Conservation (phyloP, 75 land plant genomes). For the Sequoia sempervirens region DNA sequence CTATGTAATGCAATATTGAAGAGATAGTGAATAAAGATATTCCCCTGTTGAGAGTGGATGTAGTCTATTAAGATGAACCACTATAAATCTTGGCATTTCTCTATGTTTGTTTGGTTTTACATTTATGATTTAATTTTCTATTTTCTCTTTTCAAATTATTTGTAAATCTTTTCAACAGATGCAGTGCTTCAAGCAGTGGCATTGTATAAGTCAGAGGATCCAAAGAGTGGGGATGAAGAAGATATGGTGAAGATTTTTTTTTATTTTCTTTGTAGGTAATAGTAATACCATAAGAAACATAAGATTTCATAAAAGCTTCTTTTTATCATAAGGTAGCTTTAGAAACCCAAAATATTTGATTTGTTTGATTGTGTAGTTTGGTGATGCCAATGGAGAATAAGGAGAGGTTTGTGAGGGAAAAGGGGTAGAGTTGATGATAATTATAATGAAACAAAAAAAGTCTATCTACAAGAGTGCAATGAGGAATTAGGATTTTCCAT, state of each 20-base stretch:
- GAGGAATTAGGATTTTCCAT: constrained; percentile 87
- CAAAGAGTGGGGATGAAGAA: constrained; percentile 87
- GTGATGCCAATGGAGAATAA: constrained; percentile 97
- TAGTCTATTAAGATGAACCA: no score
- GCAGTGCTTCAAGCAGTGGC: constrained; percentile 88
- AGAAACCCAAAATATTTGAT: neutral
- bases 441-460: constrained; percentile 98
- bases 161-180: no score
- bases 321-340: neutral
- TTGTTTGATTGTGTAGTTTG: constrained; percentile 57
- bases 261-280: constrained; percentile 50
- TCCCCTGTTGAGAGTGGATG: no score
- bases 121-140: no score
- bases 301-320: neutral
- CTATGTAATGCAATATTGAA: no score
- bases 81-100: no score
- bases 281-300: neutral
- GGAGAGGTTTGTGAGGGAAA: constrained; percentile 93
- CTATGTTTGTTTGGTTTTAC: no score
- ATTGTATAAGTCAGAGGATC: constrained; percentile 88
- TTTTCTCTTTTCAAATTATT: no score
- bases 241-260: constrained; percentile 97
- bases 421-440: constrained; percentile 98
- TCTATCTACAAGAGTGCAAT: constrained; percentile 86
- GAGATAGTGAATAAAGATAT: no score